phyloP scores from a whole-genome alignment of 2,329 filamentous ascomycete genomes.

The Hymenoscyphus albidus region DNA sequence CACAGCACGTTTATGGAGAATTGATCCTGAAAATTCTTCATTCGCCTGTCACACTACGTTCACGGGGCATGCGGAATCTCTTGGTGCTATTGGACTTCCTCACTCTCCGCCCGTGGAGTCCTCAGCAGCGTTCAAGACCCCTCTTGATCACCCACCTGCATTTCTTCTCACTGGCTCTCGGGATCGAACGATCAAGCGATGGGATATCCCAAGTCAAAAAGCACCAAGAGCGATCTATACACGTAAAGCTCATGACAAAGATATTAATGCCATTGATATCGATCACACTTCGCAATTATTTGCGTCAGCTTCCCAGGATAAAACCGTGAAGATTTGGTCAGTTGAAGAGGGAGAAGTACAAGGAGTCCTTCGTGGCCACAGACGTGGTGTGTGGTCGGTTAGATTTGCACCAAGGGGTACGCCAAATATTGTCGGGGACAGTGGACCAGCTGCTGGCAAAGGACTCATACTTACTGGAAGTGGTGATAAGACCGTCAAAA shows the following conservation, averaged over 20 bases:
- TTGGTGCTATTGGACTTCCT: conserved; percentile 84
- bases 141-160: conserved; percentile 72
- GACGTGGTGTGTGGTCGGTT: conserved; percentile 93
- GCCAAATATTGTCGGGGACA: conserved; percentile 68
- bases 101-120: conserved; percentile 62
- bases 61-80: conserved; percentile 87
- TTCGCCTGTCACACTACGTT: conserved; percentile 80
- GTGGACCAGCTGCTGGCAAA: conserved; percentile 68
- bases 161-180: conserved; percentile 92
- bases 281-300: conserved; percentile 74
- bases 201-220: conserved; percentile 66
- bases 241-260: conserved; percentile 95
- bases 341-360: conserved; percentile 83
- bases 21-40: conserved; percentile 71
- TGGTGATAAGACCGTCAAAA: conserved; percentile 91
- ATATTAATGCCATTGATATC: conserved; percentile 92
- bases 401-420: conserved; percentile 79
- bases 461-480: conserved; percentile 86
- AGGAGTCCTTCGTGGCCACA: conserved; percentile 87
- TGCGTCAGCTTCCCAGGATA: conserved; percentile 93
- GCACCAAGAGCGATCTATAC: conserved; percentile 72
- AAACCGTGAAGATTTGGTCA: conserved; percentile 96
- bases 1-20: conserved; percentile 81
- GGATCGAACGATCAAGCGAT: conserved; percentile 91
- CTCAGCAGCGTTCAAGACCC: conserved; percentile 67